Conservation (phyloP, 164 flowering plant species). For the Nymphaea colorata region DNA sequence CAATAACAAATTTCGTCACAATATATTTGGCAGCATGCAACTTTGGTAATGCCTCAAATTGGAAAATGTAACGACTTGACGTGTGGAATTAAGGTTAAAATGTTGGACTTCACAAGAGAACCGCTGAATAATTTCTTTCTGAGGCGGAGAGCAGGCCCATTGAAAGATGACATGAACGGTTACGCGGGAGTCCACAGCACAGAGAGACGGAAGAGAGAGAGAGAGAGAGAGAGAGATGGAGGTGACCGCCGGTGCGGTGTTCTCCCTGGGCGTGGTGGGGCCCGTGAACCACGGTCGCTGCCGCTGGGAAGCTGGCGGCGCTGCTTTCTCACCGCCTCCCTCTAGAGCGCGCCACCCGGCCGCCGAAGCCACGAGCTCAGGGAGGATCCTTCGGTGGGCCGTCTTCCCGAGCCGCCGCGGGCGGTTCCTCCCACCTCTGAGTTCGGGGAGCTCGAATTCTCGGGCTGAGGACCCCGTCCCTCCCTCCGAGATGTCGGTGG, state of each 20-base stretch:
- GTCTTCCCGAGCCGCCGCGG: background rate
- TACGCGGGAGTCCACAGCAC: no score
- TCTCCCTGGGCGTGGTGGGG: background rate
- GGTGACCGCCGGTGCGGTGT: background rate
- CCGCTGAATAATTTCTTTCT: no score
- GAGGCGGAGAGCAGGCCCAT: no score
- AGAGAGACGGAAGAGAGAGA: background rate
- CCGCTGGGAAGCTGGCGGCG: background rate
- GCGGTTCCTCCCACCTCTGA: background rate
- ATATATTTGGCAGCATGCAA: no score
- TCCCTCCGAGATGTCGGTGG: conserved; percentile 66
- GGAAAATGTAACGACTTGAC: no score
- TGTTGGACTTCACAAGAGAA: no score
- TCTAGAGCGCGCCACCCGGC: background rate
- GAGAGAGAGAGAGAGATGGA: background rate
- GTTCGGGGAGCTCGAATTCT: conserved; percentile 9
- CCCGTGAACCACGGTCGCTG: background rate
- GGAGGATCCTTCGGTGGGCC: background rate
- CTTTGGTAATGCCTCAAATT: no score
- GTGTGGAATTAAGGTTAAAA: no score
- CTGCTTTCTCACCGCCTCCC: background rate
- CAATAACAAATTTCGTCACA: no score
- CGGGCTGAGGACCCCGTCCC: conserved; percentile 63
- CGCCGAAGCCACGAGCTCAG: background rate
- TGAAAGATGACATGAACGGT: no score